phyloP scores from a whole-genome alignment of 768 basidiomycete species.

The Tephrocybe sp. region DNA sequence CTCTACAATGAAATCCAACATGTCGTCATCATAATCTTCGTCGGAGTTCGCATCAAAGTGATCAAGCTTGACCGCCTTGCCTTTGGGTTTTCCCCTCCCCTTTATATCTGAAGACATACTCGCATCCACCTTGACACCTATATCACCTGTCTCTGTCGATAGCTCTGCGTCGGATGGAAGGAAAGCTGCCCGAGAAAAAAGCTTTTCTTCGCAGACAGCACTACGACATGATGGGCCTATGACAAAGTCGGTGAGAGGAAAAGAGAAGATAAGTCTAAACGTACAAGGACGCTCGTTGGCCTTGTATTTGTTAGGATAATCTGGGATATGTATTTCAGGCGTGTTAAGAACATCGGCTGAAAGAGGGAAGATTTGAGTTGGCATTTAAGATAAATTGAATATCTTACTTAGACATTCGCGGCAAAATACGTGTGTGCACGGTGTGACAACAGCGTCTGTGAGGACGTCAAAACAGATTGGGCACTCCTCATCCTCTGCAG shows the following conservation, averaged over 20 bases:
- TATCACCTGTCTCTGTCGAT: constrained; percentile 14
- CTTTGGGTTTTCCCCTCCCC: constrained; percentile 19
- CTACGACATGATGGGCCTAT: constrained; percentile 63
- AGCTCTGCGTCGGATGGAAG: constrained; percentile 56
- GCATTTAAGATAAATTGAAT: not conserved
- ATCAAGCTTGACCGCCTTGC: constrained; percentile 15
- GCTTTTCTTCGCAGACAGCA: constrained; percentile 40
- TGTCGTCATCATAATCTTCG: constrained; percentile 37
- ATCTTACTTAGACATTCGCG: constrained; percentile 52
- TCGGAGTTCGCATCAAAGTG: constrained; percentile 22
- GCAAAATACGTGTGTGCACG: constrained; percentile 66
- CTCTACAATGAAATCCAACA: constrained; percentile 54
- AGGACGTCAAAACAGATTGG: constrained; percentile 65
- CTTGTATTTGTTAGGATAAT: constrained; percentile 35
- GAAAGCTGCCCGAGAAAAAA: constrained; percentile 62
- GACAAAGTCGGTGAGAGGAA: not conserved
- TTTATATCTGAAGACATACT: too few relatives aligned
- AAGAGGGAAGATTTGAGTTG: not conserved
- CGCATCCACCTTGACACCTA: constrained; percentile 33
- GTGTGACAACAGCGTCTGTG: constrained; percentile 53
- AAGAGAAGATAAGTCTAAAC: constrained; percentile 14
- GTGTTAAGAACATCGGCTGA: constrained; percentile 46
- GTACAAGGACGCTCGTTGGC: constrained; percentile 51
- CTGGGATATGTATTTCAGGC: constrained; percentile 31
- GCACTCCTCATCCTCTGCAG: constrained; percentile 58